Conservation (phyloP, 202 grass and related monocot species). For the Elaeis oleifera region DNA sequence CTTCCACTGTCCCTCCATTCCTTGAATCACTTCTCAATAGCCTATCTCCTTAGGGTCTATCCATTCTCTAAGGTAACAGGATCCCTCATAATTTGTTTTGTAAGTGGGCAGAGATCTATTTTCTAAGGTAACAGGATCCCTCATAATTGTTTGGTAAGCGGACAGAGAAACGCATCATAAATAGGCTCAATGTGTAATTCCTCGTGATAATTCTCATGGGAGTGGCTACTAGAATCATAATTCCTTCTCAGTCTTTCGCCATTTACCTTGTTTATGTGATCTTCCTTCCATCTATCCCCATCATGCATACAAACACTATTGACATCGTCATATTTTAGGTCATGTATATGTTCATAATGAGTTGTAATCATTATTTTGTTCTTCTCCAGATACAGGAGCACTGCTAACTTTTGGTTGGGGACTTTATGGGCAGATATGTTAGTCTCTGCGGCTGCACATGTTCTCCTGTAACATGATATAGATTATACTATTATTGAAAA, state of each 20-base stretch:
- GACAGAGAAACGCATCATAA: slow-evolving; percentile 80
- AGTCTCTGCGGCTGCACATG: no score
- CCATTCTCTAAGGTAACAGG: slow-evolving; percentile 74
- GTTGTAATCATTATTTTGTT: no score
- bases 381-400: no score
- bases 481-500: no score
- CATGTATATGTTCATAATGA: no score
- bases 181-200: slow-evolving; percentile 65
- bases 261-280: slow-evolving; percentile 14
- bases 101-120: slow-evolving; percentile 72
- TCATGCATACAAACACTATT: no score
- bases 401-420: no score
- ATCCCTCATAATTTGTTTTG: slow-evolving; percentile 77
- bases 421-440: no score
- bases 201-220: slow-evolving; percentile 37
- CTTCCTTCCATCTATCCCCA: no score
- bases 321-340: no score
- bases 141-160: slow-evolving; percentile 83
- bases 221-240: slow-evolving; percentile 38
- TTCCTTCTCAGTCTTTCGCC: slow-evolving; percentile 48
- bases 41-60: slow-evolving; percentile 66
- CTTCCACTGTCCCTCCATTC: slow-evolving; percentile 44
- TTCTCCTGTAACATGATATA: no score
- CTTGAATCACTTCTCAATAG: slow-evolving; percentile 68
- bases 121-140: slow-evolving; percentile 62